phyloP scores from a whole-genome alignment of 1,284 basidiomycete species.

The Melampsora americana region DNA sequence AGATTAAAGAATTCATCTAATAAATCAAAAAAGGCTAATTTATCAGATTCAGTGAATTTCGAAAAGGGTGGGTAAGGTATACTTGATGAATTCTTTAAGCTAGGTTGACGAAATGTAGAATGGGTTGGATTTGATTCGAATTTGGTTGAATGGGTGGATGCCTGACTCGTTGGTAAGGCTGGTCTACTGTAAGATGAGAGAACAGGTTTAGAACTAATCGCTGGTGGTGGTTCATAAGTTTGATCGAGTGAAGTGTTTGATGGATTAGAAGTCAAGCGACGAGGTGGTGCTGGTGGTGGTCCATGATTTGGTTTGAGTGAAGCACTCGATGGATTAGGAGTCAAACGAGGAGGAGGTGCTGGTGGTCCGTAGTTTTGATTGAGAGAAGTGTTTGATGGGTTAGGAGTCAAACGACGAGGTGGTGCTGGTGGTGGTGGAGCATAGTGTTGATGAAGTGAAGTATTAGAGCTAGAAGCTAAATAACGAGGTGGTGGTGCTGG shows the following conservation, averaged over 20 bases:
- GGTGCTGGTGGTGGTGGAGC: slow-evolving; percentile 8
- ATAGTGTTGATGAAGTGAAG: neutral
- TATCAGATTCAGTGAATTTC: slow-evolving; percentile 22
- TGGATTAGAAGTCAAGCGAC: neutral
- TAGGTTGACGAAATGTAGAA: slow-evolving; percentile 3
- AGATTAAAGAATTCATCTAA: slow-evolving; percentile 35
- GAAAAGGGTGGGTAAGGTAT: slow-evolving; percentile 14
- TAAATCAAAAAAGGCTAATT: slow-evolving; percentile 29
- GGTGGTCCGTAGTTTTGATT: slow-evolving; percentile 32
- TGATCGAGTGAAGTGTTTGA: neutral
- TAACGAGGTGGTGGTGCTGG: slow-evolving; percentile 9
- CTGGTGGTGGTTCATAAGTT: slow-evolving; percentile 17
- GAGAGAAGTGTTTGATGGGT: neutral
- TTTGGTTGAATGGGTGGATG: slow-evolving; percentile 1
- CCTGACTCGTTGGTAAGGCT: neutral
- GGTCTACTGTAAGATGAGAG: neutral
- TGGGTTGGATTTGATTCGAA: neutral
- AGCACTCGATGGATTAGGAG: neutral
- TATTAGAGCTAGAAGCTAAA: neutral
- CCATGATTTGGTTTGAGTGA: neutral
- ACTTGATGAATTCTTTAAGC: neutral
- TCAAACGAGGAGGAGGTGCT: neutral
- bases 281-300: slow-evolving; percentile 22
- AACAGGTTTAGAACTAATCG: neutral
- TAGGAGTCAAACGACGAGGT: neutral